Evolutionary conservation across 2,329 filamentous ascomycete species (phyloP).

Genomic region (Exophiala aquamarina): DNA sequence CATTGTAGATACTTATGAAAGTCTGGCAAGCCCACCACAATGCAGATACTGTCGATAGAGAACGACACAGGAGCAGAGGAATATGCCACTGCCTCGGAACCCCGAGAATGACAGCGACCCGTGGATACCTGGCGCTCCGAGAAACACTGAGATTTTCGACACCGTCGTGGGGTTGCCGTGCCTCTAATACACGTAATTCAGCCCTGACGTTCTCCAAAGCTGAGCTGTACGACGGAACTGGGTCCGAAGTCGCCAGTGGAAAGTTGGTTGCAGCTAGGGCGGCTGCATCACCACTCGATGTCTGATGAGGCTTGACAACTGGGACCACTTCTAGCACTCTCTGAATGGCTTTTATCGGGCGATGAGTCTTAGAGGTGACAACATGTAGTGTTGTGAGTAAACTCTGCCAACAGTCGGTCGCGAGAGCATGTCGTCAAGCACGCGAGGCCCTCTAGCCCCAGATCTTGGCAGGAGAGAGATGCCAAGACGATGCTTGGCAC

Average conservation of each 20-base stretch:
- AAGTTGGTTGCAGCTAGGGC: slow-evolving; percentile 22
- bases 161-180: slow-evolving; percentile 1
- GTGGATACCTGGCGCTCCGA: slow-evolving; percentile 61
- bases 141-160: slow-evolving; percentile 15
- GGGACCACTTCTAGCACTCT: too few species aligned
- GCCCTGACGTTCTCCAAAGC: not conserved
- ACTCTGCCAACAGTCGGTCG: too few species aligned
- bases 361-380: too few species aligned
- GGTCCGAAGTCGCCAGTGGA: slow-evolving; percentile 21
- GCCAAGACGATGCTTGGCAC: too few species aligned
- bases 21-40: slow-evolving; percentile 69
- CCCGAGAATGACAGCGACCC: slow-evolving; percentile 74
- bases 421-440: too few species aligned
- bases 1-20: slow-evolving; percentile 52
- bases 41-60: slow-evolving; percentile 68
- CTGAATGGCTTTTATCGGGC: too few species aligned
- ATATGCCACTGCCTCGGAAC: slow-evolving; percentile 72
- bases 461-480: too few species aligned
- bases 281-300: slow-evolving; percentile 17
- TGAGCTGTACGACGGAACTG: slow-evolving; percentile 15
- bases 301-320: too few species aligned
- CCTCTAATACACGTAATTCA: not conserved
- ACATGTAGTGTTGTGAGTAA: too few species aligned
- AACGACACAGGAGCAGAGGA: slow-evolving; percentile 70
- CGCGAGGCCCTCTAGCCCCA: too few species aligned